Evolutionary conservation across 768 basidiomycete genomes (phyloP).

Genomic region (Cantharellus anzutake): DNA sequence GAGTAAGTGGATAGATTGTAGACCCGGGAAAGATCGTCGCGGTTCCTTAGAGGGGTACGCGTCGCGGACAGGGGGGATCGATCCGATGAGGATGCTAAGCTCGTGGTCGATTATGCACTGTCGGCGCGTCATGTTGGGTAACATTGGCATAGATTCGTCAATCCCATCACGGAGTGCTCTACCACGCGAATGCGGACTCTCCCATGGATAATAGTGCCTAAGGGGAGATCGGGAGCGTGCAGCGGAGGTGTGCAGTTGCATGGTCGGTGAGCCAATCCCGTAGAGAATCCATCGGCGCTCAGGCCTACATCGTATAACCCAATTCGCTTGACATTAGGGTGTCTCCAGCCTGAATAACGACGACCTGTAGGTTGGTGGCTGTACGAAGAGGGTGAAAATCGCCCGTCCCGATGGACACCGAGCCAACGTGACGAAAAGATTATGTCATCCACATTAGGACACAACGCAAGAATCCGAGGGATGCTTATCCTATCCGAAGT

Average conservation of each 20-base stretch:
- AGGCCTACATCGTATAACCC: background rate
- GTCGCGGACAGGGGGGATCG: background rate
- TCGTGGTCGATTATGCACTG: background rate
- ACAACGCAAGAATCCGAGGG: background rate
- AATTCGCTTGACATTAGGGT: background rate
- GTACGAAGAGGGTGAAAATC: background rate
- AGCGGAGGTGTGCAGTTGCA: background rate
- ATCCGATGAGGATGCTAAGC: background rate
- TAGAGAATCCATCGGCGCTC: background rate
- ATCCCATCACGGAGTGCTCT: too few relatives aligned
- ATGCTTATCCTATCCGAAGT: background rate
- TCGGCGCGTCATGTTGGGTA: background rate
- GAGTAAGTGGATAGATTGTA: background rate
- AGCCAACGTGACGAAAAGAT: background rate
- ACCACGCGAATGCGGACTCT: too few relatives aligned
- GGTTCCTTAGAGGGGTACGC: background rate
- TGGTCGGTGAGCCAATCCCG: background rate
- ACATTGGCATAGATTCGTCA: too few relatives aligned
- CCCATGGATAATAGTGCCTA: too few relatives aligned
- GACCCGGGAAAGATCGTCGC: background rate
- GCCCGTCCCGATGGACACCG: too few relatives aligned
- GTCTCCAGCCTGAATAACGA: background rate
- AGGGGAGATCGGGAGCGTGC: too few relatives aligned
- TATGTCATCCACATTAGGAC: background rate
- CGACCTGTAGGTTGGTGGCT: background rate